Evolutionary conservation across 2,329 filamentous ascomycete species (phyloP).

Genomic region (Fulvia fulva): DNA sequence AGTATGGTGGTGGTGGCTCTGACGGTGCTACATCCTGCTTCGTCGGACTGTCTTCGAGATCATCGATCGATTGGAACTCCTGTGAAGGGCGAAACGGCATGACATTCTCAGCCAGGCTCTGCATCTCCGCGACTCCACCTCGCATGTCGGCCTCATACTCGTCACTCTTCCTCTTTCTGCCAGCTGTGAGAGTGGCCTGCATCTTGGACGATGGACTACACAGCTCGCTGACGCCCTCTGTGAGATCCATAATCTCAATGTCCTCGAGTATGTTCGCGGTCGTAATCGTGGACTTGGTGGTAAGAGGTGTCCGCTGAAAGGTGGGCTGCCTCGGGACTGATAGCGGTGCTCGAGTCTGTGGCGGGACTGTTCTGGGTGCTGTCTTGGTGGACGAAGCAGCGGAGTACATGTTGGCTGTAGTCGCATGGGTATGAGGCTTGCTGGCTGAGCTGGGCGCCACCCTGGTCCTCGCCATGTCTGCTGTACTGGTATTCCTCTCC

Average conservation of each 20-base stretch:
- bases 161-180: conserved; percentile 46
- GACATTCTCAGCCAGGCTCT: background rate
- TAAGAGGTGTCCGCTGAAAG: conserved; percentile 9
- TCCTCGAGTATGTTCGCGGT: conserved; percentile 7
- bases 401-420: background rate
- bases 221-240: conserved; percentile 24
- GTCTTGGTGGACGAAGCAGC: conserved; percentile 14
- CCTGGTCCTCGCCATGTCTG: conserved; percentile 43
- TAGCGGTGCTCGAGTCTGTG: background rate
- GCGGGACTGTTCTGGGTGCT: background rate
- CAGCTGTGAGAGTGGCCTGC: conserved; percentile 10
- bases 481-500: background rate
- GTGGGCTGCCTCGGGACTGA: conserved; percentile 3
- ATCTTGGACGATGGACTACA: conserved; percentile 19
- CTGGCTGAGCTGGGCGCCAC: conserved; percentile 41
- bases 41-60: conserved; percentile 14
- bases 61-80: conserved; percentile 40
- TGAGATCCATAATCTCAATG: conserved; percentile 35
- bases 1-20: conserved; percentile 43
- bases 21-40: conserved; percentile 12
- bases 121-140: conserved; percentile 11
- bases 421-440: conserved; percentile 33
- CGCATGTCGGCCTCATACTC: conserved; percentile 36
- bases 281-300: background rate
- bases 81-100: conserved; percentile 16